Conservation (phyloP, 192 early-diverging fungal species). For the Podila minutissima region DNA sequence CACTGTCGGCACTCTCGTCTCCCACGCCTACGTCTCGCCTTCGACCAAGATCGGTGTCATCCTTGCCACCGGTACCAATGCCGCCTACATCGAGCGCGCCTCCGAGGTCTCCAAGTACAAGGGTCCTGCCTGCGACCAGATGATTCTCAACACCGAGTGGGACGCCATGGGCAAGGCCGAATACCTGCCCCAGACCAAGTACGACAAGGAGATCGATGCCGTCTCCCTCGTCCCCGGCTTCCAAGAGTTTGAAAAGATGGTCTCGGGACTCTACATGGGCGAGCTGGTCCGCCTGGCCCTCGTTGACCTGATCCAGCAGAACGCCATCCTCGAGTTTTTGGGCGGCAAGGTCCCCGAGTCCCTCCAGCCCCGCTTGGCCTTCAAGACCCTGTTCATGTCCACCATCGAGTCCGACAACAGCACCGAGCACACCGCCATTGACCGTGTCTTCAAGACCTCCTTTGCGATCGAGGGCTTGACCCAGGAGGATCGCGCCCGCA, state of each 20-base stretch:
- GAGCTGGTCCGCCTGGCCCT: slow-evolving; percentile 86
- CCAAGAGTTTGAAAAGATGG: slow-evolving; percentile 97
- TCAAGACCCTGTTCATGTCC: slow-evolving; percentile 82
- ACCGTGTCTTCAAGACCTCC: slow-evolving; percentile 72
- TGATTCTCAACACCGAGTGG: slow-evolving; percentile 98
- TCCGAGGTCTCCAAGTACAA: slow-evolving; percentile 76
- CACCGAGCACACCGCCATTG: slow-evolving; percentile 63
- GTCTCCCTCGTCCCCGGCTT: slow-evolving; percentile 81
- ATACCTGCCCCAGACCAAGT: slow-evolving; percentile 86
- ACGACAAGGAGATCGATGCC: slow-evolving; percentile 86
- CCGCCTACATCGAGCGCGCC: slow-evolving; percentile 91
- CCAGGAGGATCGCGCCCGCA: slow-evolving; percentile 72
- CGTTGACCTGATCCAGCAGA: slow-evolving; percentile 84
- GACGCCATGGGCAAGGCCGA: slow-evolving; percentile 80
- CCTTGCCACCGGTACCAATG: slow-evolving; percentile 95
- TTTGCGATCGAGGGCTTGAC: slow-evolving; percentile 62
- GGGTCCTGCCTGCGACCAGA: slow-evolving; percentile 68
- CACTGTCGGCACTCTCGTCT: slow-evolving; percentile 92
- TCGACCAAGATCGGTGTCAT: slow-evolving; percentile 88
- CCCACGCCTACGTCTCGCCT: slow-evolving; percentile 87
- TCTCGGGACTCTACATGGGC: slow-evolving; percentile 94
- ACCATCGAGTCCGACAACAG: slow-evolving; percentile 71
- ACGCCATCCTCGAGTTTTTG: slow-evolving; percentile 82
- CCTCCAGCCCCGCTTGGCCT: slow-evolving; percentile 75
- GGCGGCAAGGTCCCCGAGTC: slow-evolving; percentile 62